phyloP scores from a whole-genome alignment of 345 rosid species.

The Corymbia maculata region DNA sequence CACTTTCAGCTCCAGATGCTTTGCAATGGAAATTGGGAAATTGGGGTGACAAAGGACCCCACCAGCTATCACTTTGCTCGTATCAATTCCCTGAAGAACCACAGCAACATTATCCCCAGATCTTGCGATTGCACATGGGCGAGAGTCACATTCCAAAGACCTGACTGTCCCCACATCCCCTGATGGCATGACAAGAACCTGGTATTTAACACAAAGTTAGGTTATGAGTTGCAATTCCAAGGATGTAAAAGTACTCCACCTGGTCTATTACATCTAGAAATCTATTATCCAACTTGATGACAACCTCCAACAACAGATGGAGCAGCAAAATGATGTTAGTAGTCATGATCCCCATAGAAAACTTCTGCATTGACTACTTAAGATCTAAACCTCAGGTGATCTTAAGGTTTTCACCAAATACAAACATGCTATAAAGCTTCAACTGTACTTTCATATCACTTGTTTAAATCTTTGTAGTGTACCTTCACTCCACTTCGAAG shows the following conservation, averaged over 20 bases:
- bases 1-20: slow-evolving; percentile 68
- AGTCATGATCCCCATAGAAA: not conserved
- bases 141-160: slow-evolving; percentile 68
- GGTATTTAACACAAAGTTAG: not conserved
- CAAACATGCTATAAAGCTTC: not conserved
- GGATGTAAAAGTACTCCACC: not conserved
- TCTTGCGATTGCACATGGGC: slow-evolving; percentile 60
- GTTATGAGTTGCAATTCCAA: not conserved
- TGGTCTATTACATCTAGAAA: not conserved
- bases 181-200: slow-evolving; percentile 88
- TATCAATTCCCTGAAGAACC: slow-evolving; percentile 68
- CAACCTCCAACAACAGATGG: not conserved
- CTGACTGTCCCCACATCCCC: slow-evolving; percentile 70
- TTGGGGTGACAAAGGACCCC: slow-evolving; percentile 92
- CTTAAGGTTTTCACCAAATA: not conserved
- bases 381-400: not conserved
- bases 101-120: slow-evolving; percentile 82
- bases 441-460: not conserved
- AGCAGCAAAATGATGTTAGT: not conserved
- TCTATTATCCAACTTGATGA: not conserved
- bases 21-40: slow-evolving; percentile 61
- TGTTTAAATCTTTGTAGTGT: not conserved
- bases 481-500: slow-evolving; percentile 83
- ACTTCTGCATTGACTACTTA: not conserved
- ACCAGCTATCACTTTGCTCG: slow-evolving; percentile 59